Conservation (phyloP, 2,329 filamentous ascomycete species). For the Fusarium buharicum region DNA sequence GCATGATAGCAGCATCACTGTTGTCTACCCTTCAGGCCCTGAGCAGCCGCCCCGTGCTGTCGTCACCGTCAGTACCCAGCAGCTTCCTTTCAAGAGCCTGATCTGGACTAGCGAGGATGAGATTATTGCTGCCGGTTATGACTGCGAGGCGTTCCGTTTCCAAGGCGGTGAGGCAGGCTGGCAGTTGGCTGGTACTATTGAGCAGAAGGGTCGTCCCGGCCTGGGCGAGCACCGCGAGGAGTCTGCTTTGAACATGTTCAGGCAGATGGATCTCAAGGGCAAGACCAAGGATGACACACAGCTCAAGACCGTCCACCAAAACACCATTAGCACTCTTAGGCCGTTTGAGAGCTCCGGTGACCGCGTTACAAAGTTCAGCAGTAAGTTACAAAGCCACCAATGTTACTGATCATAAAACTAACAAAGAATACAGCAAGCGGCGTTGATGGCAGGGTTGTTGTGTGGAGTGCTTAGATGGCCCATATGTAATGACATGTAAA, state of each 20-base stretch:
- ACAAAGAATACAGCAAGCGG: conserved; percentile 70
- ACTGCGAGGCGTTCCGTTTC: conserved; percentile 90
- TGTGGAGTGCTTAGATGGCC: conserved; percentile 72
- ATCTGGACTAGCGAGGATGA: conserved; percentile 93
- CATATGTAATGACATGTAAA: conserved; percentile 10
- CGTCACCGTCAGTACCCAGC: conserved; percentile 86
- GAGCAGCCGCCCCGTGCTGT: conserved; percentile 93
- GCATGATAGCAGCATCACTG: conserved; percentile 95
- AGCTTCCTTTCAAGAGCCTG: conserved; percentile 90
- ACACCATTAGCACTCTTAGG: conserved; percentile 89
- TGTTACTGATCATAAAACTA: conserved; percentile 42
- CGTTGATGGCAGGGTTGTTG: conserved; percentile 83
- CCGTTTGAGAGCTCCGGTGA: conserved; percentile 75
- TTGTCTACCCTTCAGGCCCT: conserved; percentile 92
- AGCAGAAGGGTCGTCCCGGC: conserved; percentile 74
- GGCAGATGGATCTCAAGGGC: conserved; percentile 97
- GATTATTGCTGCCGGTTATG: conserved; percentile 94
- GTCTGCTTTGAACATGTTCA: conserved; percentile 96
- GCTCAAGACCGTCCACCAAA: conserved; percentile 95
- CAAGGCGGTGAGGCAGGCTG: conserved; percentile 81
- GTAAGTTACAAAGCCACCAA: conserved; percentile 63
- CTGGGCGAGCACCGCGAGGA: conserved; percentile 78
- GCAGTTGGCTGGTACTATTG: conserved; percentile 83
- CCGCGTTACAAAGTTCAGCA: conserved; percentile 82
- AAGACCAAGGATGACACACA: conserved; percentile 92